These are phyloP conservation scores for Marasmius sp. DNA, from an alignment of 1,284 basidiomycete species.

Conservation along the genomic window DNA sequence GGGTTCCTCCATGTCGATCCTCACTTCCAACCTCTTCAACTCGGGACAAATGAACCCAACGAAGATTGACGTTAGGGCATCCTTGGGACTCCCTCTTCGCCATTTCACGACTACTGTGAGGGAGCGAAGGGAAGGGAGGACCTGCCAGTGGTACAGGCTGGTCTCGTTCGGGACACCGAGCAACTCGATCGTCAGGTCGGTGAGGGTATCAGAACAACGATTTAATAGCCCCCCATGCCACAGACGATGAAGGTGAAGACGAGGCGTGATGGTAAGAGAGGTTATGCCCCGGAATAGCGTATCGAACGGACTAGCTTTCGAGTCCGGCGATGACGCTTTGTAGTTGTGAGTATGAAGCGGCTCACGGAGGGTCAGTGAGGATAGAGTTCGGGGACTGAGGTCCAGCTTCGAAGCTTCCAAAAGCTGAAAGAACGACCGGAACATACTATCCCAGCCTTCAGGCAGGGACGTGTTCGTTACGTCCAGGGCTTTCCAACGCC, in stretches of 20 bases:
- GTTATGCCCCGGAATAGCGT: not conserved
- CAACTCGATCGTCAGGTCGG: not conserved
- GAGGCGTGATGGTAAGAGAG: not conserved
- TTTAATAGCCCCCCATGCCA: not conserved
- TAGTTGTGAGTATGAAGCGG: not conserved
- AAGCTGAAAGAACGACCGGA: not conserved
- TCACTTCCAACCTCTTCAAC: not conserved
- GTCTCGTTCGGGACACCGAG: not conserved
- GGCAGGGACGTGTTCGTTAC: not conserved
- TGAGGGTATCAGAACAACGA: not conserved
- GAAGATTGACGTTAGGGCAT: not conserved
- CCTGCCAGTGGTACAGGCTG: not conserved
- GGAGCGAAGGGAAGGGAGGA: not conserved
- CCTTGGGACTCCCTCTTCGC: not conserved
- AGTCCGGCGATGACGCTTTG: no score
- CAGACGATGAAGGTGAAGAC: not conserved
- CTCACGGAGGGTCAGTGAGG: not conserved
- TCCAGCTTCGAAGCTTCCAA: not conserved
- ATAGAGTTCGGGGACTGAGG: not conserved
- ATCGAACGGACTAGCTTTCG: not conserved
- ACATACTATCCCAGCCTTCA: not conserved
- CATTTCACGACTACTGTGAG: not conserved
- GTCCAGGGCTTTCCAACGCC: not conserved
- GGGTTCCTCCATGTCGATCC: not conserved
- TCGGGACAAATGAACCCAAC: not conserved